phyloP scores from a whole-genome alignment of 148 eudicot species.

The Persicaria maculosa region DNA sequence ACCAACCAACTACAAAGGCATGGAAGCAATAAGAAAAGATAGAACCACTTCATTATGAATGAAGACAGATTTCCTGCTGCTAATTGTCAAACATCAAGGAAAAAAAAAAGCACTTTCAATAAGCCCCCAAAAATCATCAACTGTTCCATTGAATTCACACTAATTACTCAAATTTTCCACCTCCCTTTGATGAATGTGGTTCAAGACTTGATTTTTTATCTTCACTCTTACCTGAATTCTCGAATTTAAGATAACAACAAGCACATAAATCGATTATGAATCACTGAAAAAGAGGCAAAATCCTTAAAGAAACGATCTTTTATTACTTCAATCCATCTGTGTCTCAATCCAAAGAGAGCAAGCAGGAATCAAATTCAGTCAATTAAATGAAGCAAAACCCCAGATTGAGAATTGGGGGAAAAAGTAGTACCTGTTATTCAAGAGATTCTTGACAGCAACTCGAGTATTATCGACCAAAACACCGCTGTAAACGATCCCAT shows the following conservation, averaged over 20 bases:
- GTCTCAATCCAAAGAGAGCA: background rate
- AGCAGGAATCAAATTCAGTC: constrained; percentile 10
- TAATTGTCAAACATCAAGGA: background rate
- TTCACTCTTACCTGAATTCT: background rate
- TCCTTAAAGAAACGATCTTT: background rate
- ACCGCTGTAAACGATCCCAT: constrained; percentile 87
- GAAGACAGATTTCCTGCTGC: constrained; percentile 1
- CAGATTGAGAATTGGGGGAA: background rate
- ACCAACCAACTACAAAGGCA: constrained; percentile 11
- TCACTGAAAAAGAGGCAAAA: background rate
- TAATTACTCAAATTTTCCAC: background rate
- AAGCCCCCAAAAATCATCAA: background rate
- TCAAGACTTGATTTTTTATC: background rate
- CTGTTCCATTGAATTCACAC: constrained; percentile 6
- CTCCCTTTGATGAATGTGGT: background rate
- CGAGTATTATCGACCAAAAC: constrained; percentile 64
- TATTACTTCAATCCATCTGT: background rate
- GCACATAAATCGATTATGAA: background rate
- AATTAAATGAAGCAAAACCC: constrained; percentile 4
- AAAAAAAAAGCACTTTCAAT: too few species aligned
- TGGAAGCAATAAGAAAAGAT: constrained; percentile 4
- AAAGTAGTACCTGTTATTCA: constrained; percentile 64
- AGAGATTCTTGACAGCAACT: constrained; percentile 78
- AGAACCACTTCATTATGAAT: background rate
- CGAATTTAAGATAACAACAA: background rate